phyloP scores from a whole-genome alignment of 306 rosid genomes.

The Begonia loranthoides region DNA sequence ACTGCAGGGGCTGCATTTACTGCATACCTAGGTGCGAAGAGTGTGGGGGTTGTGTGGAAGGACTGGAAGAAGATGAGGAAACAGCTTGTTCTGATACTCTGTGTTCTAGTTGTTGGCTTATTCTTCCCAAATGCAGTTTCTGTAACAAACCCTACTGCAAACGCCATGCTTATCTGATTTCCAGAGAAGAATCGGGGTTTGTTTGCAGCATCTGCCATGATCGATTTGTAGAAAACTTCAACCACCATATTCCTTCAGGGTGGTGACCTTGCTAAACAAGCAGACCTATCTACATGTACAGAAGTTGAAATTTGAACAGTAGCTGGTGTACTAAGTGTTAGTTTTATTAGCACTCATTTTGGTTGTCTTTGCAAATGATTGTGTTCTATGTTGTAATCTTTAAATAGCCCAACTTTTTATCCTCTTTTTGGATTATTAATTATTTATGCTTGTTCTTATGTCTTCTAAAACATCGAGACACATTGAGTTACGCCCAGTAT shows the following conservation, averaged over 20 bases:
- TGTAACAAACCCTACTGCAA: constrained; percentile 78
- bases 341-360: too few relatives aligned
- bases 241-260: too few relatives aligned
- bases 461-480: too few relatives aligned
- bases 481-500: too few relatives aligned
- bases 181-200: constrained; percentile 18
- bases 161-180: constrained; percentile 28
- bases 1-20: constrained; percentile 47
- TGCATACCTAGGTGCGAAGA: constrained; percentile 71
- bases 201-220: constrained; percentile 40
- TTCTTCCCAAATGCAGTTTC: constrained; percentile 59
- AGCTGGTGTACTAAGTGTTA: background rate
- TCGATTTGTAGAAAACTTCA: too few relatives aligned
- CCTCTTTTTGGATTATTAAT: too few relatives aligned
- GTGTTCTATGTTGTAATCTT: too few relatives aligned
- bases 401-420: too few relatives aligned
- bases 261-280: too few relatives aligned
- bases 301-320: background rate
- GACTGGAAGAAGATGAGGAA: constrained; percentile 31
- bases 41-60: constrained; percentile 48
- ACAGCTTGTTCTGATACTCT: constrained; percentile 42
- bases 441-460: too few relatives aligned
- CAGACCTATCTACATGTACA: background rate
- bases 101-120: constrained; percentile 63
- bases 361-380: too few relatives aligned